Evolutionary conservation across 306 rosid species (phyloP), one percentile per base, ranked within the genome.

Genomic region (Ormosia emarginata): DNA sequence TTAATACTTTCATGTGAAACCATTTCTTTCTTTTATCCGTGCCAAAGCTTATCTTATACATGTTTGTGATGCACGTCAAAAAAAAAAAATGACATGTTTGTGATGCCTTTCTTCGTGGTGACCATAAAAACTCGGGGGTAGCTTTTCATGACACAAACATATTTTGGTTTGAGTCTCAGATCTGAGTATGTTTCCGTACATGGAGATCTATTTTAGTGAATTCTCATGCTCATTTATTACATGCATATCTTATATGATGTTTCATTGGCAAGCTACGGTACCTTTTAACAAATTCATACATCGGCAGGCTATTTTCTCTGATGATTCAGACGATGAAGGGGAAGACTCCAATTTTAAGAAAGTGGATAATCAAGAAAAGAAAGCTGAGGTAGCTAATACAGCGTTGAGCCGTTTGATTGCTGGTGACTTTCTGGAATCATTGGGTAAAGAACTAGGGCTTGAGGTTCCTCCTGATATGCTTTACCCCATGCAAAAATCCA

Each of bases 371-470:
- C 97, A 88, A 61, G 94, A 88, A 75, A 95, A 92, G 87, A 93
- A 93, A 85, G 90, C 84, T 65, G 99, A 93, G 81, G 97, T 91
- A 74, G 98, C 92, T 71, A 96, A 87, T 84, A 88, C 92, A 47
- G 87, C 97, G 70, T 79, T 96, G 77, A 96, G 89, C 82, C 94
- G 97, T 63, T 87, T 96, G 89, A 89, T 93, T 71, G 99, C 98
- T 33, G 98, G 99, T 11, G 97, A 96, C 87, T 96, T 96, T 86
- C 82, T 96, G 87, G 94, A 96, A 84, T 93, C 98, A 59, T 88
- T 96, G 92, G 98, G 98, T 79, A 93, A 91, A 86, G 99, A 96
- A 89, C 91, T 93, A 36, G 98, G 99, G 50, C 85, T 93, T 67
- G 99, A 91, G 88, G 92, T 96, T 69, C 99, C 99, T 44, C 94